Percentiles rank a stretch among this genome's conserved stretches.
Conservation (phyloP, 371 early-diverging fungal species). For the Mucor indicus region DNA sequence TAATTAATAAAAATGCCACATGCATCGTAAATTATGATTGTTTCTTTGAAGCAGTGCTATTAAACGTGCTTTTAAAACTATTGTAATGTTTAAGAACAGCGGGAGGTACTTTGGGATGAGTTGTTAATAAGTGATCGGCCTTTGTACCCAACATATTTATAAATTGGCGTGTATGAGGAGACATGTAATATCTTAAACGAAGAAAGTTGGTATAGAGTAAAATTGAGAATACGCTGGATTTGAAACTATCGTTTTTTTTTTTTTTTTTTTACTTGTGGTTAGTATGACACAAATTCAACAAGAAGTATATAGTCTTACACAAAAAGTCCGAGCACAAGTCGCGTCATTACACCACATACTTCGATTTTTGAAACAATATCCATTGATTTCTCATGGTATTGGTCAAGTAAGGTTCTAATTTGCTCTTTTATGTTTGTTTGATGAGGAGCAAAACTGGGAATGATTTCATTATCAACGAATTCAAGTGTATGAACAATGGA, state of each 20-base stretch:
- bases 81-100: constrained; percentile 17
- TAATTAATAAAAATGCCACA: neutral
- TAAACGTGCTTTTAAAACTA: too few species aligned
- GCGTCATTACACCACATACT: constrained; percentile 69
- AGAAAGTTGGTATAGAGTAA: constrained; percentile 75
- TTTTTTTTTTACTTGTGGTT: neutral
- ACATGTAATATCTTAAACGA: constrained; percentile 65
- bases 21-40: neutral
- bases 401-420: constrained; percentile 47
- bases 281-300: too few species aligned
- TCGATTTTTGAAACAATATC: constrained; percentile 65
- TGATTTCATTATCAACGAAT: constrained; percentile 59
- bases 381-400: constrained; percentile 63
- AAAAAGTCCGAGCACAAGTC: constrained; percentile 59
- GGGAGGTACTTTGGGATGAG: constrained; percentile 24
- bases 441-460: constrained; percentile 43
- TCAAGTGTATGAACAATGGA: constrained; percentile 75
- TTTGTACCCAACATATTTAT: neutral
- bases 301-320: constrained; percentile 48
- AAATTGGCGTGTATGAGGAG: constrained; percentile 8
- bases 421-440: constrained; percentile 28
- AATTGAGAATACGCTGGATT: constrained; percentile 66
- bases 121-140: constrained; percentile 8
- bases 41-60: too few species aligned
- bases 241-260: constrained; percentile 52